These are phyloP conservation scores for Penicillium corylophilum DNA, from an alignment of 2,329 filamentous ascomycete species.

Conservation along the genomic window DNA sequence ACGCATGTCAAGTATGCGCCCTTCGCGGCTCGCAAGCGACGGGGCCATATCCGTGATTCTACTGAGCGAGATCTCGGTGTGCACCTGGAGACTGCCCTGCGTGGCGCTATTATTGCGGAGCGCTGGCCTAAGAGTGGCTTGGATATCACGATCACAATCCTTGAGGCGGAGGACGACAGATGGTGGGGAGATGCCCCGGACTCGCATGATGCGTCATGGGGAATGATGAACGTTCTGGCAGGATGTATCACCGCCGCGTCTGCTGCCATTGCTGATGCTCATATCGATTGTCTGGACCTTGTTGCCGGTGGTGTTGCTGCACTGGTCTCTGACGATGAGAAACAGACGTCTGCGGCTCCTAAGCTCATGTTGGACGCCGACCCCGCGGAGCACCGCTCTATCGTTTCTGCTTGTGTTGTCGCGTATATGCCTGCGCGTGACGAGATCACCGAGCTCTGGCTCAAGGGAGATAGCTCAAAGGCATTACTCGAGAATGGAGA, in stretches of 20 bases:
- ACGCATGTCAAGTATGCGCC: slow-evolving; percentile 96
- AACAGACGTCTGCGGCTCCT: slow-evolving; percentile 21
- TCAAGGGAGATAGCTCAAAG: slow-evolving; percentile 67
- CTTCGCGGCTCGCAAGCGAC: slow-evolving; percentile 78
- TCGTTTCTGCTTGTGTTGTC: slow-evolving; percentile 83
- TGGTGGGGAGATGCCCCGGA: slow-evolving; percentile 60
- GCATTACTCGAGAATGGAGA: slow-evolving; percentile 31
- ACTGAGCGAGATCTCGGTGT: slow-evolving; percentile 86
- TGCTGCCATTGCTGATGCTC: slow-evolving; percentile 88
- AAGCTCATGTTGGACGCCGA: slow-evolving; percentile 72
- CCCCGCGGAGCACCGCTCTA: slow-evolving; percentile 72
- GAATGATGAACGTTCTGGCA: slow-evolving; percentile 85
- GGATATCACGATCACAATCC: slow-evolving; percentile 88
- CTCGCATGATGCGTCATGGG: slow-evolving; percentile 66
- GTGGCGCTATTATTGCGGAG: slow-evolving; percentile 87
- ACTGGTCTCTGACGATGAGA: slow-evolving; percentile 54
- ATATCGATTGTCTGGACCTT: slow-evolving; percentile 91
- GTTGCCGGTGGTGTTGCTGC: slow-evolving; percentile 88
- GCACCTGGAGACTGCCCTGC: slow-evolving; percentile 85
- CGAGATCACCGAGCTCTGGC: slow-evolving; percentile 92
- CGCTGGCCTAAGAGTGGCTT: slow-evolving; percentile 98
- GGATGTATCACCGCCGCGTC: slow-evolving; percentile 93
- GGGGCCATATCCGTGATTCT: slow-evolving; percentile 82
- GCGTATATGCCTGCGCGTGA: slow-evolving; percentile 84
- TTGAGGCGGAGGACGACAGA: slow-evolving; percentile 86